Evolutionary conservation across 2,329 filamentous ascomycete genomes (phyloP).

Genomic region (Botryotinia narcissicola): DNA sequence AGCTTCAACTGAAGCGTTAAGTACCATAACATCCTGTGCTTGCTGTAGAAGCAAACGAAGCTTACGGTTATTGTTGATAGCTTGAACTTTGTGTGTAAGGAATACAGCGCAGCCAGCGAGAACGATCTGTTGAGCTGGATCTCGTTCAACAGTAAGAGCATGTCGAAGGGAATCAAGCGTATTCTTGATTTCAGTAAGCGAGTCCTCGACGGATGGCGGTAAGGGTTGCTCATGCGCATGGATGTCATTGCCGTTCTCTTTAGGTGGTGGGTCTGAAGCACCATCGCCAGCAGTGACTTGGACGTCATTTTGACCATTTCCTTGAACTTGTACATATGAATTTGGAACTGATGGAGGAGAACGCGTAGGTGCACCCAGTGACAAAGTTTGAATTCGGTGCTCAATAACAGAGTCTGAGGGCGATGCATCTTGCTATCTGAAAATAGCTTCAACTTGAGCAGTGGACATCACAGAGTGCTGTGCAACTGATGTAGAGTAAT

Average conservation of each 20-base stretch:
- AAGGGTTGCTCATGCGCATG: background rate
- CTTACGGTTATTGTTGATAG: background rate
- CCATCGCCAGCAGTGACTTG: background rate
- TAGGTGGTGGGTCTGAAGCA: background rate
- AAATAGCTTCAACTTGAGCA: background rate
- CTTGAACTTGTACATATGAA: background rate
- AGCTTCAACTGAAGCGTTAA: background rate
- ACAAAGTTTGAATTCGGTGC: background rate
- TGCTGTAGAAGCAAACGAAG: background rate
- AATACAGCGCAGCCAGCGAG: background rate
- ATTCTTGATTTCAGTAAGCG: background rate
- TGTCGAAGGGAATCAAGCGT: background rate
- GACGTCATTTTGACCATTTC: background rate
- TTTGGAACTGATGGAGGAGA: background rate
- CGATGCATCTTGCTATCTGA: background rate
- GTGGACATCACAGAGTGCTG: background rate
- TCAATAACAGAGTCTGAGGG: background rate
- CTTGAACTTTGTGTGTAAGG: background rate
- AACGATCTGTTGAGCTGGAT: background rate
- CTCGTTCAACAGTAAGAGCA: background rate
- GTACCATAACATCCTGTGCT: background rate
- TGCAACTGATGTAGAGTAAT: background rate
- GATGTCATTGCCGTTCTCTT: background rate
- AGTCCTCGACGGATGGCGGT: background rate
- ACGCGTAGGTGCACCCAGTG: background rate